A percentile compares a stretch with the other conserved stretches of the same genome.
phyloP scores from a whole-genome alignment of 768 basidiomycete genomes.

The Suillus lakei region DNA sequence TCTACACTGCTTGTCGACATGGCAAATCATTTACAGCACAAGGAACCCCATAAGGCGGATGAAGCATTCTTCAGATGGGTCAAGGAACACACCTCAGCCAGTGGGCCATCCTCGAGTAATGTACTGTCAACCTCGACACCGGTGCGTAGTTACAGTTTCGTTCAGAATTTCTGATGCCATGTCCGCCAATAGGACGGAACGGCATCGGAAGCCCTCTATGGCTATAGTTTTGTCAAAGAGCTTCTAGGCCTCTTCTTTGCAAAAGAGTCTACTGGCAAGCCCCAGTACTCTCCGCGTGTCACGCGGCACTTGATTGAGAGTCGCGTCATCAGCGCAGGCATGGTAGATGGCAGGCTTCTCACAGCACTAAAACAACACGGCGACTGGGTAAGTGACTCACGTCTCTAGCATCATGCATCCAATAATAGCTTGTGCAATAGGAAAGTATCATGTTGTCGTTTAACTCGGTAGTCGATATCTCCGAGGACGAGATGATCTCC shows the following conservation, averaged over 20 bases:
- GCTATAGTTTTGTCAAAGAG: constrained; percentile 63
- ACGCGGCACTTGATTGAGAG: constrained; percentile 61
- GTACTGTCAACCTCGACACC: constrained; percentile 2
- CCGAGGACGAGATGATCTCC: constrained; percentile 66
- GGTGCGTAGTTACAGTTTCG: constrained; percentile 4
- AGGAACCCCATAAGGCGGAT: constrained; percentile 56
- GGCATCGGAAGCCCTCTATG: constrained; percentile 25
- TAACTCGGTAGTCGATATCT: constrained; percentile 59
- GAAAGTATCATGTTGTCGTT: constrained; percentile 56
- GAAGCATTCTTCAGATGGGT: constrained; percentile 68
- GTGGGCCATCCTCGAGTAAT: neutral
- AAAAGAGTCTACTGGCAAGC: constrained; percentile 31
- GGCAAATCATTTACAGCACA: constrained; percentile 44
- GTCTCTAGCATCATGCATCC: neutral
- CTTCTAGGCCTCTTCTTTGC: constrained; percentile 57
- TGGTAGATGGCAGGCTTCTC: constrained; percentile 66
- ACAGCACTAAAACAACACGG: constrained; percentile 52
- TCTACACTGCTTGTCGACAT: constrained; percentile 45
- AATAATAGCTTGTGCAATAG: constrained; percentile 16
- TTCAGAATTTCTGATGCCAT: constrained; percentile 5
- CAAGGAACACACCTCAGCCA: constrained; percentile 35
- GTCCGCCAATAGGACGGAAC: constrained; percentile 14
- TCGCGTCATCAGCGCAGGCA: constrained; percentile 58
- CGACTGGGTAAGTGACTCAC: constrained; percentile 65
- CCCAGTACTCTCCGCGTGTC: constrained; percentile 60